Conservation (phyloP, 2,329 filamentous ascomycete species). For the Chrysoporthe austroafricana region DNA sequence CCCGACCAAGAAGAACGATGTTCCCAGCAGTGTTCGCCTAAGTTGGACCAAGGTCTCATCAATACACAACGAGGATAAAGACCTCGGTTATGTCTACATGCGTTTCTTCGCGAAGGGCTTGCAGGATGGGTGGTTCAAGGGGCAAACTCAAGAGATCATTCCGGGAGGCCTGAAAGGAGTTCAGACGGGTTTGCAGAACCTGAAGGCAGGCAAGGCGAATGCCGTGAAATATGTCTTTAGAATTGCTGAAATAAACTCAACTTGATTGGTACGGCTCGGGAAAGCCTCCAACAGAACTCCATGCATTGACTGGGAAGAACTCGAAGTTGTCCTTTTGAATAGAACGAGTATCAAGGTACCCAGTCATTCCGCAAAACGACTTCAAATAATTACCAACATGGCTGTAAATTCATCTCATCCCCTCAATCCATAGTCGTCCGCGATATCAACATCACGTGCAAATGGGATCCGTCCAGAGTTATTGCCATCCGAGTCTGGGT, state of each 20-base stretch:
- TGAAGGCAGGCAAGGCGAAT: slow-evolving; percentile 64
- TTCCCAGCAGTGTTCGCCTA: slow-evolving; percentile 34
- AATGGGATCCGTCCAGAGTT: no score
- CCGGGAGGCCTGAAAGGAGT: slow-evolving; percentile 59
- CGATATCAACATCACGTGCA: no score
- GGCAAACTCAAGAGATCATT: slow-evolving; percentile 56
- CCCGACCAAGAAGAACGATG: slow-evolving; percentile 35
- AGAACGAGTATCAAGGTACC: no score
- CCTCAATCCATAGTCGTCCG: no score
- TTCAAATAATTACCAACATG: no score
- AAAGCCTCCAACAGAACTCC: background rate
- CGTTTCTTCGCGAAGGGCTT: slow-evolving; percentile 45
- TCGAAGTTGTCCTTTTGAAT: no score
- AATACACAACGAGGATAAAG: slow-evolving; percentile 39
- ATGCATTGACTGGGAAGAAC: background rate
- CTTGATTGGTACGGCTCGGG: slow-evolving; percentile 3
- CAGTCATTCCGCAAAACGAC: no score
- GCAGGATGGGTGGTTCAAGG: slow-evolving; percentile 52
- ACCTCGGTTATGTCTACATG: slow-evolving; percentile 39
- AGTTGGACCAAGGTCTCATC: slow-evolving; percentile 35
- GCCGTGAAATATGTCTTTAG: slow-evolving; percentile 67
- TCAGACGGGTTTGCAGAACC: slow-evolving; percentile 54
- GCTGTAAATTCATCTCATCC: no score
- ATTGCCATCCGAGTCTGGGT: no score
- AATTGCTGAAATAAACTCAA: slow-evolving; percentile 38